Base-by-base conservation (phyloP, 805 yeast genomes). In the Candida ipomoeae region DNA sequence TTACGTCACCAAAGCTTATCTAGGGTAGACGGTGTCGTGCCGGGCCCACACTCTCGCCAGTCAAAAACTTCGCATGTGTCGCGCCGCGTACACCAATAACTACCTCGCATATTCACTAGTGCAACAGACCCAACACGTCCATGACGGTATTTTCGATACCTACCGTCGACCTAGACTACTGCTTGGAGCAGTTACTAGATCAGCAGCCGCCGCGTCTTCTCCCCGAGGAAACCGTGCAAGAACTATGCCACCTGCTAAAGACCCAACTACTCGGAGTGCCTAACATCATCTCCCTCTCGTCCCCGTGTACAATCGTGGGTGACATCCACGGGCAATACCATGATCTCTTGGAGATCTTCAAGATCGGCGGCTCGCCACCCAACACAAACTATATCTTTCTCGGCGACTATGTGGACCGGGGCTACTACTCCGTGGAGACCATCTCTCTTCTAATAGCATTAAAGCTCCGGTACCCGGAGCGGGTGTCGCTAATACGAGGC, bases 261-360 rank as follows among this genome's bases (percentile, higher is more conserved):
- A 94, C 90, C 50, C 80, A 87, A 53, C 75, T 94, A 45, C 75
- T 91, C 17, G 71, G 76, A 37, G 96, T 89, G 57, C 85, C 96
- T 53, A 94, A 94, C 63, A 95, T 94, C 35, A 89, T 92, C 45
- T 86, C 89, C 40, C 74, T 94, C 6, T 73, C 75, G 34, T 81
- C 95, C 2, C 99, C 99, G 1, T 89, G 94, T 10, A 89, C 98
- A 0, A 89, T 94, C 6, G 97, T 94, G 4, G 99, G 99, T 1
- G 99, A 94, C 64, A 92, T 94, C 42, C 99, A 94, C 62, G 99
- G 98, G 7, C 99, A 94, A 68, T 94, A 88, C 63, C 95, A 91
- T 65, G 99, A 94, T 65, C 72, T 94, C 48, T 68, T 94, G 31
- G 99, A 94, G 66, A 89, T 94, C 33, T 94, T 94, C 69, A 82